Conservation (phyloP, 495 filamentous ascomycete genomes). For the Penicillium paxilli region DNA sequence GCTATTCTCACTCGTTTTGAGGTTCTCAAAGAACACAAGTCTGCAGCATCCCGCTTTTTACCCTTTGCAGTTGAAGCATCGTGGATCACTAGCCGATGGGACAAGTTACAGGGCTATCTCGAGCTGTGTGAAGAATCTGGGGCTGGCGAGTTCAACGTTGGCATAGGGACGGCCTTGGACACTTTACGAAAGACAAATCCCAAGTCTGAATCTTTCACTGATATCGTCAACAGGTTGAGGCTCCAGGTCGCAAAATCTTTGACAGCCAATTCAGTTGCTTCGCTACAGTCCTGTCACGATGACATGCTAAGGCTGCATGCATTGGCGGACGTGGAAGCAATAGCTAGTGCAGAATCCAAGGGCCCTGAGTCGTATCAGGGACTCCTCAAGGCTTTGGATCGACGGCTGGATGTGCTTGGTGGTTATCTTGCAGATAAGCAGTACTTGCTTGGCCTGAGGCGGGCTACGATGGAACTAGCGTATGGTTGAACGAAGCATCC, state of each 20-base stretch:
- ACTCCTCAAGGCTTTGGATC: constrained; percentile 61
- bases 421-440: constrained; percentile 89
- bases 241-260: constrained; percentile 71
- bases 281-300: constrained; percentile 79
- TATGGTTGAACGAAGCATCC: constrained; percentile 11
- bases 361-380: constrained; percentile 30
- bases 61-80: constrained; percentile 86
- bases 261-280: constrained; percentile 70
- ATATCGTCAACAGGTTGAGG: constrained; percentile 62
- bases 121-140: constrained; percentile 45
- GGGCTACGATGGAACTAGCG: constrained; percentile 79
- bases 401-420: constrained; percentile 80
- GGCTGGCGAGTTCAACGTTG: constrained; percentile 79
- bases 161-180: constrained; percentile 70
- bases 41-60: constrained; percentile 58
- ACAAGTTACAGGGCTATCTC: constrained; percentile 70
- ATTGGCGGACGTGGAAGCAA: constrained; percentile 81
- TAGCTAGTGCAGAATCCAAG: constrained; percentile 53
- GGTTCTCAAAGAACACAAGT: constrained; percentile 58
- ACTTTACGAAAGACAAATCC: constrained; percentile 57
- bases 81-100: constrained; percentile 85
- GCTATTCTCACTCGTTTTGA: constrained; percentile 83
- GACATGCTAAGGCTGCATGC: constrained; percentile 81
- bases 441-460: constrained; percentile 83
- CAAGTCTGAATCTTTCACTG: constrained; percentile 48